Base-by-base conservation (phyloP, 768 basidiomycete genomes). In the Antrodiella citrinella region DNA sequence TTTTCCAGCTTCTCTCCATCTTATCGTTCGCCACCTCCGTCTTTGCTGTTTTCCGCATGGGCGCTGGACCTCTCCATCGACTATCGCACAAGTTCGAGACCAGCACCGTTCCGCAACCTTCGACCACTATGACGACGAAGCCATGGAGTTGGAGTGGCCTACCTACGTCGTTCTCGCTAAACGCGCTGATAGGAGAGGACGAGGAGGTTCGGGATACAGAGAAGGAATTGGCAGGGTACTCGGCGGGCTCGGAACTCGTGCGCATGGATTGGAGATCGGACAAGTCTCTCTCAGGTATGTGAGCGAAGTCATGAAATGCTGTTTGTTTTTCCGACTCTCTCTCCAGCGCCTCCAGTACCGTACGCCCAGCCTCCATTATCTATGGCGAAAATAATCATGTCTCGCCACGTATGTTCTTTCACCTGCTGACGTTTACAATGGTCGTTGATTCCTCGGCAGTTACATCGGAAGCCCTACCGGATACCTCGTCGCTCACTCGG, bases 371-470 rank as follows among this genome's bases (percentile, higher is more conserved):
- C 51, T 41, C 63, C 63, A 53, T 53, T 62, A 50, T 64, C 63
- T 21, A 64, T 64, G 63, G 63, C 63, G 7, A 64, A 64, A 51
- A 55, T 64, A 47, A 62, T 64, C 53, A 64, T 64, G 63, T 58
- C 59, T 39, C 56, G 63, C 56, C 63, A 64, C 53, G 63, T 64
- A 51, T 49, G 61, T 38, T 48, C 46, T 52, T 42, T 30, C 20
- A 7, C 7, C 30, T 15, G 10, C 11, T n/a, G 47, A 15, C 24
- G 43, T 19, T 47, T 49, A 21, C 25, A 30, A 24, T 23, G 4
- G 21, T 4, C 44, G 7, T 30, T 19, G 19, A 21, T 45, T 38
- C 35, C 26, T 25, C 18, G 30, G 3, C 52, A 62, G 61, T 48
- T 44, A 15, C 61, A 60, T 47, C 57, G 61, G 47, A 56, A 55